phyloP scores from a whole-genome alignment of 805 yeast genomes.

The Zygosaccharomyces kombuchaensis region DNA sequence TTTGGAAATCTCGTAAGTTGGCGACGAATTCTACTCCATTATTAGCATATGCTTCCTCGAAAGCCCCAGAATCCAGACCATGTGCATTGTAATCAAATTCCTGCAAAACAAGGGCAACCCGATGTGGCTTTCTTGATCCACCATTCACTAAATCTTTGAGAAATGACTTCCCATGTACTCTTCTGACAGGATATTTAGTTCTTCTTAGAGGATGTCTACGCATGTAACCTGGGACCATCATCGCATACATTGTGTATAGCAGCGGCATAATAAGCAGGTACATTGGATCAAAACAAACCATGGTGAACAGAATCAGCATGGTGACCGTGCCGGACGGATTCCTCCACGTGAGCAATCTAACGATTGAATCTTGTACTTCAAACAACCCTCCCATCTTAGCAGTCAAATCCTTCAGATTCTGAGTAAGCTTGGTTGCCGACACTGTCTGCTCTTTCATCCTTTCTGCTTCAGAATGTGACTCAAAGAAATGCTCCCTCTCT shows the following conservation, averaged over 20 bases:
- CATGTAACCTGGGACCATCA: conserved; percentile 67
- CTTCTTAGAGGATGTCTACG: conserved; percentile 59
- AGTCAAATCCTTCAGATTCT: conserved; percentile 56
- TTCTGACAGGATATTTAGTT: conserved; percentile 40
- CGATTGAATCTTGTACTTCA: conserved; percentile 54
- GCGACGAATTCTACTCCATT: conserved; percentile 42
- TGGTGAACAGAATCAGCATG: conserved; percentile 54
- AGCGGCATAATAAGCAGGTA: conserved; percentile 61
- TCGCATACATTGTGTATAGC: conserved; percentile 47
- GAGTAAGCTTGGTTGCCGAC: conserved; percentile 52
- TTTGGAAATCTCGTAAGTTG: conserved; percentile 72
- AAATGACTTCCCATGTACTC: conserved; percentile 50
- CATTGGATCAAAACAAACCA: conserved; percentile 68
- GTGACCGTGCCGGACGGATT: conserved; percentile 66
- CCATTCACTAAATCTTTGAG: conserved; percentile 37
- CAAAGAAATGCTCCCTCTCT: conserved; percentile 40
- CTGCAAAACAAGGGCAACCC: conserved; percentile 8
- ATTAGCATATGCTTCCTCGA: conserved; percentile 29
- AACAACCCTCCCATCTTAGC: conserved; percentile 53
- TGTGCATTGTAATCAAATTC: conserved; percentile 9
- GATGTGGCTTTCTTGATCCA: conserved; percentile 18
- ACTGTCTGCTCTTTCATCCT: conserved; percentile 45
- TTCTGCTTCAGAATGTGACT: conserved; percentile 8
- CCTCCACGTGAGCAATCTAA: conserved; percentile 68
- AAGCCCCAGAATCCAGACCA: conserved; percentile 7